These are phyloP conservation scores for Suillus decipiens DNA, from an alignment of 768 basidiomycete species.

Conservation along the genomic window DNA sequence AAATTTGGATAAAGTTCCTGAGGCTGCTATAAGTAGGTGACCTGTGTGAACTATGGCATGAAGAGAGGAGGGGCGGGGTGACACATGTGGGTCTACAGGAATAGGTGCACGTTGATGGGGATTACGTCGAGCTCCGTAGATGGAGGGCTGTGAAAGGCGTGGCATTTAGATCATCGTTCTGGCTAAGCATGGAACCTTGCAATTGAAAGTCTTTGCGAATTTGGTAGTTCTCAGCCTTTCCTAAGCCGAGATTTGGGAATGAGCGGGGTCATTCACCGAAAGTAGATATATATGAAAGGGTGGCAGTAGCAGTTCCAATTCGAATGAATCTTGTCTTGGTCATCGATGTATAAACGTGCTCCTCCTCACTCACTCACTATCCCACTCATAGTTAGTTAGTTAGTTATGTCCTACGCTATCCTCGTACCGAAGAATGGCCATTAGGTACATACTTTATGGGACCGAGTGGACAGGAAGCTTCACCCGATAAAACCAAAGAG, in stretches of 20 bases:
- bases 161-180: slow-evolving; percentile 7
- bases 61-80: neutral
- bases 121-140: slow-evolving; percentile 18
- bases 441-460: neutral
- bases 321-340: no score
- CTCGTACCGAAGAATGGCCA: slow-evolving; percentile 1
- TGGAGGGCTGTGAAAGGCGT: slow-evolving; percentile 15
- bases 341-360: no score
- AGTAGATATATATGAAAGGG: slow-evolving; percentile 16
- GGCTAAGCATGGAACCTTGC: slow-evolving; percentile 9
- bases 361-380: slow-evolving; percentile 5
- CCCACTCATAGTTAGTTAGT: slow-evolving; percentile 2
- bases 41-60: slow-evolving; percentile 4
- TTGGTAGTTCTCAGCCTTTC: slow-evolving; percentile 8
- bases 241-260: slow-evolving; percentile 14
- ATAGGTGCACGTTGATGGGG: neutral
- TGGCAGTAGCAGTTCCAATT: slow-evolving; percentile 8
- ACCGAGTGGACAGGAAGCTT: slow-evolving; percentile 1
- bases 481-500: slow-evolving; percentile 10
- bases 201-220: neutral
- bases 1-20: neutral
- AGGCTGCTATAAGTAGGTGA: slow-evolving; percentile 2
- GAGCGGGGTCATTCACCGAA: slow-evolving; percentile 14
- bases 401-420: neutral
- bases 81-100: slow-evolving; percentile 3